A percentile compares a stretch with the other conserved stretches of the same genome.
Conservation (phyloP, 225 moss, liverwort and hornwort genomes). For the Straminergon stramineum region DNA sequence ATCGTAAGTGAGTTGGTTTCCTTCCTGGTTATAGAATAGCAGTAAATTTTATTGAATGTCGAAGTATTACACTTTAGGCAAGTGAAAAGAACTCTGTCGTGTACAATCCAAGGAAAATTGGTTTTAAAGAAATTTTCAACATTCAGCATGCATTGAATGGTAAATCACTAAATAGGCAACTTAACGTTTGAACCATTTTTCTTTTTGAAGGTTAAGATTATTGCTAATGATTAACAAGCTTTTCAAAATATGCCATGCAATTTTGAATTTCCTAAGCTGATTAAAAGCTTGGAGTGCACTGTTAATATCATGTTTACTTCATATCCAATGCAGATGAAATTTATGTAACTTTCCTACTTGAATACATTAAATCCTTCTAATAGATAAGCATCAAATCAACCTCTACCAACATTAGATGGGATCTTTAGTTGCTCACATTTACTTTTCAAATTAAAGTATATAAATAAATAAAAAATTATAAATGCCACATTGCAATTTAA, state of each 20-base stretch:
- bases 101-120: neutral
- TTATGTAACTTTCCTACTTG: neutral
- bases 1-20: neutral
- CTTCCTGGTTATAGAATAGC: neutral
- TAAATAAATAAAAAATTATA: neutral
- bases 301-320: neutral
- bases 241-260: neutral
- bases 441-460: neutral
- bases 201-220: neutral
- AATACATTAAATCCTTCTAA: no score
- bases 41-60: no score
- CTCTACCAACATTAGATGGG: neutral
- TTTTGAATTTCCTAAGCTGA: neutral
- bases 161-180: neutral
- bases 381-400: neutral
- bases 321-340: neutral
- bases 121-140: neutral
- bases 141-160: neutral
- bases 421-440: no score
- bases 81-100: neutral
- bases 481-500: neutral
- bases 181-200: neutral
- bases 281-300: neutral
- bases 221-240: neutral
- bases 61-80: neutral